These are phyloP conservation scores for Eruca vesicaria DNA, from an alignment of 441 rosid species.

Conservation along the genomic window DNA sequence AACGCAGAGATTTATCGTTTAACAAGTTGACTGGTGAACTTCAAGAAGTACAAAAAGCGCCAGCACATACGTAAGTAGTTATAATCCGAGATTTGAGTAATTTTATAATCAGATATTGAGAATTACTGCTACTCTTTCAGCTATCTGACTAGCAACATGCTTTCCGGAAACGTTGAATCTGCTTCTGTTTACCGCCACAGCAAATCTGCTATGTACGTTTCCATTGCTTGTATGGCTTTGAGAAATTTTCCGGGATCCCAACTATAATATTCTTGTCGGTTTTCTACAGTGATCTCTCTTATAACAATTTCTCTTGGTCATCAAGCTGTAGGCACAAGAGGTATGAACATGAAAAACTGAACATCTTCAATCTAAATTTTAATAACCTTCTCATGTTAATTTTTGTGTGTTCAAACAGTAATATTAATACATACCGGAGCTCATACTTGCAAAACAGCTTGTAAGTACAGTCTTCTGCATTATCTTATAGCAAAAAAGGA, in stretches of 20 bases:
- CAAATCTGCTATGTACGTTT: slow-evolving; percentile 20
- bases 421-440: slow-evolving; percentile 64
- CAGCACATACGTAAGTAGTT: slow-evolving; percentile 6
- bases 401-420: slow-evolving; percentile 48
- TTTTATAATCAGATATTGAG: not conserved
- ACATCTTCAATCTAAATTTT: not conserved
- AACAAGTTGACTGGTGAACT: slow-evolving; percentile 25
- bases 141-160: slow-evolving; percentile 57
- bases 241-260: not conserved
- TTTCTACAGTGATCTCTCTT: slow-evolving; percentile 68
- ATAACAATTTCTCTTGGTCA: slow-evolving; percentile 57
- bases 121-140: slow-evolving; percentile 33
- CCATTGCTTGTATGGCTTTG: not conserved
- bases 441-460: slow-evolving; percentile 35
- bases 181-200: slow-evolving; percentile 18
- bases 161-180: slow-evolving; percentile 56
- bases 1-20: slow-evolving; percentile 25
- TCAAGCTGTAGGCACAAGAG: slow-evolving; percentile 49
- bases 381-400: slow-evolving; percentile 18
- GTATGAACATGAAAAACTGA: slow-evolving; percentile 22
- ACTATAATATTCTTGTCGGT: not conserved
- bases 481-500: not conserved
- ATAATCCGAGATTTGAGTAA: not conserved
- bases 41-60: not conserved
- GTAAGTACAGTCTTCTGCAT: slow-evolving; percentile 38